phyloP scores from a whole-genome alignment of 805 yeast genomes.

The Candida odintsovae region DNA sequence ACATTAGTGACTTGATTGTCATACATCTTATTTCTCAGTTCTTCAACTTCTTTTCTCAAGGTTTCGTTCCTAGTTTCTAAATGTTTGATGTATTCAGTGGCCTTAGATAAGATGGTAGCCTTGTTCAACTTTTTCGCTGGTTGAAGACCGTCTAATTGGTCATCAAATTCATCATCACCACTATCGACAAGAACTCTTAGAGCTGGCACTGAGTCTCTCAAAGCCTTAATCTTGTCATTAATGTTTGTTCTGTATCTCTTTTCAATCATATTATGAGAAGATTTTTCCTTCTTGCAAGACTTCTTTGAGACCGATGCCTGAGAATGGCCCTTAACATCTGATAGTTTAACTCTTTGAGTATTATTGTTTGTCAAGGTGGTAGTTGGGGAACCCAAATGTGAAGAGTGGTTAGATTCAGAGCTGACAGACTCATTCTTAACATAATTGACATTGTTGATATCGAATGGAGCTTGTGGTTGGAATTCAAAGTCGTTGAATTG shows the following conservation, averaged over 20 bases:
- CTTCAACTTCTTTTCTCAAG: slow-evolving; percentile 42
- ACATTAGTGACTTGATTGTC: slow-evolving; percentile 9
- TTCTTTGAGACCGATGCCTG: slow-evolving; percentile 18
- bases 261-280: slow-evolving; percentile 67
- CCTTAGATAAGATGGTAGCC: slow-evolving; percentile 69
- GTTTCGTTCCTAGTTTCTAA: slow-evolving; percentile 55
- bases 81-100: slow-evolving; percentile 73
- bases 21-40: slow-evolving; percentile 26
- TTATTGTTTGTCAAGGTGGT: slow-evolving; percentile 1
- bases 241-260: slow-evolving; percentile 68
- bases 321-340: slow-evolving; percentile 21
- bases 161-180: slow-evolving; percentile 51
- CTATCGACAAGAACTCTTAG: slow-evolving; percentile 40
- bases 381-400: slow-evolving; percentile 13
- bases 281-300: slow-evolving; percentile 39
- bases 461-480: background rate
- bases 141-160: slow-evolving; percentile 60
- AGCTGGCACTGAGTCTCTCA: slow-evolving; percentile 64
- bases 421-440: slow-evolving; percentile 6
- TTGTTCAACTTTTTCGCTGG: slow-evolving; percentile 76
- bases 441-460: background rate
- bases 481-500: background rate
- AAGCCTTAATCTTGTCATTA: slow-evolving; percentile 57
- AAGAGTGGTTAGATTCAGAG: slow-evolving; percentile 13
- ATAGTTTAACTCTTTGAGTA: slow-evolving; percentile 13